Base-by-base conservation (phyloP, 2,329 filamentous ascomycete genomes). In the Nemania abortiva region DNA sequence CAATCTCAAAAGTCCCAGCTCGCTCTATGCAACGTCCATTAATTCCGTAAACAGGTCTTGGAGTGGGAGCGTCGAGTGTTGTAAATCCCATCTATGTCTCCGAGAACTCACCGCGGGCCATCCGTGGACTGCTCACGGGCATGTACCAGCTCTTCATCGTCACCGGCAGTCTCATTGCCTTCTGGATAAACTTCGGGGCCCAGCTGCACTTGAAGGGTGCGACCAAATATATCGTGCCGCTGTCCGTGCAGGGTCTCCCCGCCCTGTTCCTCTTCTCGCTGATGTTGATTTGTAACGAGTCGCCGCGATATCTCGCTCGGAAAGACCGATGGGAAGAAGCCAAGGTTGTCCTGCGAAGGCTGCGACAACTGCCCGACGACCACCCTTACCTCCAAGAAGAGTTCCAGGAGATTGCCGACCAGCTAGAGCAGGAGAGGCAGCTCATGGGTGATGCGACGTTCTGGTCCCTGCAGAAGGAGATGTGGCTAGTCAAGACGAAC, bases 251-350 rank as follows among this genome's bases (percentile, higher is more conserved):
- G 76, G 87, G 84, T 22, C 82, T 92, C 1, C 90, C 90, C 0
- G 88, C 89, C 3, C 73, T 88, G 5, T 79, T 90, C 27, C 84
- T 92, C 2, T 84, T 89, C 69, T 60, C 81, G 50, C 84, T 87
- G 73, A 92, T 92, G 87, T 76, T 87, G 1, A 79, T 91, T 55
- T 89, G 88, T 82, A 86, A 88, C 74, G 90, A 92, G 74, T 90
- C 87, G 0, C 89, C 89, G 3, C 84, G 90, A 55, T 91, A 87
- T 83, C 84, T 91, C 2, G 90, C 89, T 22, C 88, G 88, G 66
- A 84, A 87, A 74, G 89, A 91, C 75, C 83, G 85, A 53, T 91
- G 89, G 88, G 89, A 91, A 70, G 84, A 90, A 64, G 87, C 89
- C 15, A 86, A 85, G 53, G 65, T 61, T 0, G 84, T 87, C 1